Evolutionary conservation across 345 rosid genomes (phyloP), one percentile per base, ranked within the genome.

Genomic region (Streptanthus diversifolius): DNA sequence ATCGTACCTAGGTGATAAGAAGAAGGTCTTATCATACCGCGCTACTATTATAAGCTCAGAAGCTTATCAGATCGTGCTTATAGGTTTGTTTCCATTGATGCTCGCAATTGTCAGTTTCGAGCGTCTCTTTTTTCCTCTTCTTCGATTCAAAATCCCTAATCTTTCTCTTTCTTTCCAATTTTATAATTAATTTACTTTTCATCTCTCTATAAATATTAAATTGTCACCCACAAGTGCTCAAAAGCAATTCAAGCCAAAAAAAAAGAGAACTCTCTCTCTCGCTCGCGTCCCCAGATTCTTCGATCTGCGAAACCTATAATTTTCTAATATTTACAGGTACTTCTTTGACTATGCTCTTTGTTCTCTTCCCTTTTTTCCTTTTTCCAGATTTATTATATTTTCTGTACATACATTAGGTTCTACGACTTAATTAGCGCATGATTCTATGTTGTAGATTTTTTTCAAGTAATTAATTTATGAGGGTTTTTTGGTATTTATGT

Each of bases 21-120:
- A 2, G 0, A 0, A 0, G 0, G 0, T 1, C 54, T 29, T 44
- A 63, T 63, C 68, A n/a, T 8, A 54, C n/a, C 3, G 21, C 29
- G 5, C 1, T 55, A 15, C 40, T 9, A 0, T 2, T 40, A 61
- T 40, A 61, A 63, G 40, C 0, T 5, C 7, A 0, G 0, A 0
- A 1, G 6, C 54, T 15, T 43, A 63, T 43, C 40, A 63, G 1
- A 41, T 11, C 53, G 36, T 62, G 68, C 39, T 44, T 43, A 63
- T 63, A 63, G 68, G 68, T 63, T 63, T 63, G 63, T 62, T 61
- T 44, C 68, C 53, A 63, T 47, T 63, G 68, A 63, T 44, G 68
- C 54, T 63, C 68, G 39, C 68, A 63, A 63, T 63, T 63, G 68
- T 63, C 68, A 63, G 68, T 63, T 43, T 63, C 68, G 54, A 63